A percentile compares a stretch with the other conserved stretches of the same genome.
phyloP scores from a whole-genome alignment of 768 basidiomycete species.

The Mrakia frigida region DNA sequence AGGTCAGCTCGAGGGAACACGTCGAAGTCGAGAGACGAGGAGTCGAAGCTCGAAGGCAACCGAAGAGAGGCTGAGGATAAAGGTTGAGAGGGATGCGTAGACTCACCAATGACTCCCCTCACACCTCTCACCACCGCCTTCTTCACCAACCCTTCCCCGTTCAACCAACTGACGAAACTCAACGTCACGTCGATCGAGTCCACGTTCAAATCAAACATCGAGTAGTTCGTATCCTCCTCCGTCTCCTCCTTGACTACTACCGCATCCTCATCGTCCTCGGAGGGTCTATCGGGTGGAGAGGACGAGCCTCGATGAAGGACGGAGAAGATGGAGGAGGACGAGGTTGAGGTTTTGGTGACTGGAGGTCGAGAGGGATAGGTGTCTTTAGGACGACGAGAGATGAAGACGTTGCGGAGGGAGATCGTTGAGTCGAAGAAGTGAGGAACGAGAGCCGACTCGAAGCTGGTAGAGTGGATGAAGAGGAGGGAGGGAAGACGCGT shows the following conservation, averaged over 20 bases:
- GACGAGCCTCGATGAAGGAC: not conserved
- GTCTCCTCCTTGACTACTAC: slow-evolving; percentile 6
- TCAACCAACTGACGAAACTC: slow-evolving; percentile 84
- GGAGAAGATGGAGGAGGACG: slow-evolving; percentile 20
- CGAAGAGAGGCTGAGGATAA: no score
- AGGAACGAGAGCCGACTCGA: slow-evolving; percentile 96
- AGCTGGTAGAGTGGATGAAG: slow-evolving; percentile 43
- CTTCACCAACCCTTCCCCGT: slow-evolving; percentile 87
- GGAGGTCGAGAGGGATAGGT: slow-evolving; percentile 19
- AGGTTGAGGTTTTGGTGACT: not conserved
- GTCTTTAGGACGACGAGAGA: slow-evolving; percentile 66
- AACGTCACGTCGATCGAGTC: slow-evolving; percentile 94
- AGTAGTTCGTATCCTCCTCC: slow-evolving; percentile 55
- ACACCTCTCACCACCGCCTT: slow-evolving; percentile 91
- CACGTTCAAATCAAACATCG: slow-evolving; percentile 87
- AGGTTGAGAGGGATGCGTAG: not conserved
- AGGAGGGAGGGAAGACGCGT: not conserved
- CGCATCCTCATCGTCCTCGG: slow-evolving; percentile 15
- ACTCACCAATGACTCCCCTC: slow-evolving; percentile 79
- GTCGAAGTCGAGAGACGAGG: not conserved
- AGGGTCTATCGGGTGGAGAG: not conserved
- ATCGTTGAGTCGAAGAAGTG: slow-evolving; percentile 95
- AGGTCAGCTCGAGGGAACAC: not conserved
- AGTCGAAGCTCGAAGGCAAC: not conserved
- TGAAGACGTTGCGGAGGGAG: slow-evolving; percentile 93